phyloP scores from a whole-genome alignment of 202 grass and related monocot species.

The Zoysia matrella region DNA sequence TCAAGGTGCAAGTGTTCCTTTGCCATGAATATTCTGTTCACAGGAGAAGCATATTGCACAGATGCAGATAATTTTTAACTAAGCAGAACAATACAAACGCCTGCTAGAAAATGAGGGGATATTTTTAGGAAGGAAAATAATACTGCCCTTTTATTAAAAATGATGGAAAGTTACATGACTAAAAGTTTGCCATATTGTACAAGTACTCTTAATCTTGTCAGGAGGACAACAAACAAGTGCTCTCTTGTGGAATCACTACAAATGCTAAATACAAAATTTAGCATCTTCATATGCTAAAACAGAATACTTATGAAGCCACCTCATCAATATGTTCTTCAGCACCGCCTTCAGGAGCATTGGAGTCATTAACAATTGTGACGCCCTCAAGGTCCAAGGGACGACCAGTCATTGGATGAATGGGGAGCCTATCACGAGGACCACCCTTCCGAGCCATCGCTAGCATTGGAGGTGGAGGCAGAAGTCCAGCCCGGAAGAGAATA shows the following conservation, averaged over 20 bases:
- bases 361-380: conserved; percentile 40
- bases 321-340: conserved; percentile 18
- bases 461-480: conserved; percentile 28
- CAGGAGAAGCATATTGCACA: too few relatives aligned
- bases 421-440: conserved; percentile 65
- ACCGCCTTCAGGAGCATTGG: conserved; percentile 37
- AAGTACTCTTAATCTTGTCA: conserved; percentile 15
- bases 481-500: conserved; percentile 75
- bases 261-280: conserved; percentile 21
- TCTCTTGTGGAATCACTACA: conserved; percentile 26
- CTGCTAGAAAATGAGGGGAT: background rate
- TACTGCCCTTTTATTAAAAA: background rate
- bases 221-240: conserved; percentile 38
- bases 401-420: conserved; percentile 87
- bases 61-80: background rate
- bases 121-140: background rate
- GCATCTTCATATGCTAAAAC: conserved; percentile 23
- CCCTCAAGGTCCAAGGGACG: conserved; percentile 51
- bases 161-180: conserved; percentile 11
- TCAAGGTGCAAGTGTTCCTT: background rate
- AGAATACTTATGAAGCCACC: conserved; percentile 1
- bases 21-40: background rate
- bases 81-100: background rate
- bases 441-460: conserved; percentile 74
- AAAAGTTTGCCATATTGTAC: conserved; percentile 23